A percentile compares a stretch with the other conserved stretches of the same genome.
Conservation (phyloP, 1,284 basidiomycete genomes). For the Papiliotrema fonsecae region DNA sequence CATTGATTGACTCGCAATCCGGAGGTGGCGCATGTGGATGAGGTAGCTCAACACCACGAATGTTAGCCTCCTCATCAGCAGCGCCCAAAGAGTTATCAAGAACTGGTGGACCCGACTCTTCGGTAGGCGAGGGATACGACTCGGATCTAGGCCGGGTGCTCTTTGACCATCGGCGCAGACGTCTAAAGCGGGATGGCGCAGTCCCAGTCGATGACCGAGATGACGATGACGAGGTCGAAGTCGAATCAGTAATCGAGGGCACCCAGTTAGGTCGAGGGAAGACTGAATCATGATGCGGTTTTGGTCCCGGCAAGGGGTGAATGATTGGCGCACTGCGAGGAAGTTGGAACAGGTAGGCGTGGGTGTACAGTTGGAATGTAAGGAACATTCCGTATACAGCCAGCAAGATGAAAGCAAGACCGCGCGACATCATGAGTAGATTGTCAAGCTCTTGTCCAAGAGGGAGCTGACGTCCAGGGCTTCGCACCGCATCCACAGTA, state of each 20-base stretch:
- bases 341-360: slow-evolving; percentile 49
- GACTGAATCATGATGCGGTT: slow-evolving; percentile 36
- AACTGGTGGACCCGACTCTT: neutral
- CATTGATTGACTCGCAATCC: neutral
- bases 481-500: slow-evolving; percentile 15
- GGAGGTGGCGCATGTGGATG: slow-evolving; percentile 1
- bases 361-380: slow-evolving; percentile 52
- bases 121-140: neutral
- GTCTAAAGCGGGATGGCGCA: slow-evolving; percentile 12
- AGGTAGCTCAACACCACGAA: slow-evolving; percentile 3
- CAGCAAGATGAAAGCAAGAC: slow-evolving; percentile 56
- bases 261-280: slow-evolving; percentile 47
- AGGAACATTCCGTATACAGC: slow-evolving; percentile 53
- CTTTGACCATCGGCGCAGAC: slow-evolving; percentile 21
- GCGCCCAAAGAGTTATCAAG: too few species aligned
- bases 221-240: slow-evolving; percentile 32
- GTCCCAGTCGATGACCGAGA: slow-evolving; percentile 11
- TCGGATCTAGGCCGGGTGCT: slow-evolving; percentile 1
- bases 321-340: slow-evolving; percentile 15
- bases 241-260: slow-evolving; percentile 31
- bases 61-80: slow-evolving; percentile 5
- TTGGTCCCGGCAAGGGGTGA: slow-evolving; percentile 34
- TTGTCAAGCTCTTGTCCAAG: slow-evolving; percentile 34
- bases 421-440: slow-evolving; percentile 51
- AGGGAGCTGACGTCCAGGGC: slow-evolving; percentile 11